Evolutionary conservation across 148 eudicot species (phyloP).

Genomic region (Persicaria maculosa): DNA sequence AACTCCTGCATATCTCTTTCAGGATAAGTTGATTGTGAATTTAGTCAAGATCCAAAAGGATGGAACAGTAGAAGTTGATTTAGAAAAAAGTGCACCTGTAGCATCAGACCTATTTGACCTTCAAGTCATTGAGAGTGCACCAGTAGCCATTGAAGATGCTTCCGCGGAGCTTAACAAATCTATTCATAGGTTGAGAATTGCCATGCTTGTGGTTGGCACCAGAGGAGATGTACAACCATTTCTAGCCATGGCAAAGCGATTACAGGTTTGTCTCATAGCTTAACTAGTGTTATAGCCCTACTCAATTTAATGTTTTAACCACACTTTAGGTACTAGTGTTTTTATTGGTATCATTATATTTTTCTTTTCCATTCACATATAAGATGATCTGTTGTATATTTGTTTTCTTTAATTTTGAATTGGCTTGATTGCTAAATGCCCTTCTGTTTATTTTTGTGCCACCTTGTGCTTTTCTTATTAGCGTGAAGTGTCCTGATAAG

Average conservation of each 20-base stretch:
- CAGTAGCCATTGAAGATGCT: constrained; percentile 22
- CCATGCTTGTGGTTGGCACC: constrained; percentile 87
- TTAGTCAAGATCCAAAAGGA: constrained; percentile 70
- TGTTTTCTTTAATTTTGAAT: background rate
- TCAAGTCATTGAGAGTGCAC: constrained; percentile 31
- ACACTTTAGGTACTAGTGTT: background rate
- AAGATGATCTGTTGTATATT: background rate
- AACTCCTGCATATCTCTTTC: constrained; percentile 14
- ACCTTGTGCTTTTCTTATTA: background rate
- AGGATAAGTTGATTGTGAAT: constrained; percentile 61
- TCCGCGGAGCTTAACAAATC: constrained; percentile 26
- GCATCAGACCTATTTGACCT: constrained; percentile 45
- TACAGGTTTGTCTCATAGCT: constrained; percentile 38
- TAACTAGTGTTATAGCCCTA: background rate
- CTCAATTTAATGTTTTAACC: background rate
- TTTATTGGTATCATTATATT: background rate
- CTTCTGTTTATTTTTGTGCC: background rate
- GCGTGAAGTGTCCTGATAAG: background rate
- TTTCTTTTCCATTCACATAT: background rate
- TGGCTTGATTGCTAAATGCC: background rate
- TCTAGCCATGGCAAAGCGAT: constrained; percentile 71
- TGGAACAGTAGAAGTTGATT: constrained; percentile 54
- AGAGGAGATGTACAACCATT: constrained; percentile 98
- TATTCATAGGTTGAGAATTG: constrained; percentile 62
- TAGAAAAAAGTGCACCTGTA: constrained; percentile 33